A percentile compares a stretch with the other conserved stretches of the same genome.
Evolutionary conservation across 371 early-diverging fungal genomes (phyloP).

Genomic region (Circinella umbellata): DNA sequence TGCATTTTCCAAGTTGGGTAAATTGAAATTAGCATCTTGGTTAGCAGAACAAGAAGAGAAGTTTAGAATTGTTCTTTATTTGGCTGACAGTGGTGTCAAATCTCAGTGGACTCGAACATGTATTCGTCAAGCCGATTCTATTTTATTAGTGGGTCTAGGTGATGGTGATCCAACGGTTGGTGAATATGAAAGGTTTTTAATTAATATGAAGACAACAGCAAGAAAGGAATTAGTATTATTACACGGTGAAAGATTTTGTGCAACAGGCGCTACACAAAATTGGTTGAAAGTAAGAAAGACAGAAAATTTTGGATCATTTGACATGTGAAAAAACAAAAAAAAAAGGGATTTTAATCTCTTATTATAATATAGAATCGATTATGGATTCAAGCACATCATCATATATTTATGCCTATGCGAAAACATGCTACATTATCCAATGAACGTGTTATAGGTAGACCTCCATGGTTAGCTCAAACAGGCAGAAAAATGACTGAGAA

Average conservation of each 20-base stretch:
- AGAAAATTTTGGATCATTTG: not conserved
- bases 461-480: slow-evolving; percentile 58
- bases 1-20: slow-evolving; percentile 90
- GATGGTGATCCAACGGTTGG: slow-evolving; percentile 90
- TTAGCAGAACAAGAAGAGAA: slow-evolving; percentile 93
- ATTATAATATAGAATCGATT: slow-evolving; percentile 62
- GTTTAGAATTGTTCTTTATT: slow-evolving; percentile 85
- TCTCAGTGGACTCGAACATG: slow-evolving; percentile 96
- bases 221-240: slow-evolving; percentile 94
- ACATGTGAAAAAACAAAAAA: not conserved
- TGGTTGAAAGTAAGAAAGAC: slow-evolving; percentile 79
- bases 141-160: slow-evolving; percentile 89
- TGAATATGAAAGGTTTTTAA: slow-evolving; percentile 89
- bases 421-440: slow-evolving; percentile 35
- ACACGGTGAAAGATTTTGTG: slow-evolving; percentile 78
- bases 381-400: slow-evolving; percentile 97
- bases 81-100: slow-evolving; percentile 91
- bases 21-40: slow-evolving; percentile 91
- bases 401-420: slow-evolving; percentile 86
- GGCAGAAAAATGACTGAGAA: slow-evolving; percentile 61
- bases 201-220: slow-evolving; percentile 95
- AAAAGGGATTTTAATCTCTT: not conserved
- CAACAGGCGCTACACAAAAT: slow-evolving; percentile 82
- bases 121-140: slow-evolving; percentile 96
- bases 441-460: slow-evolving; percentile 36